A percentile compares a stretch with the other conserved stretches of the same genome.
These are phyloP conservation scores for Tolypocladium sp. DNA, from an alignment of 2,329 filamentous ascomycete species.

Conservation along the genomic window DNA sequence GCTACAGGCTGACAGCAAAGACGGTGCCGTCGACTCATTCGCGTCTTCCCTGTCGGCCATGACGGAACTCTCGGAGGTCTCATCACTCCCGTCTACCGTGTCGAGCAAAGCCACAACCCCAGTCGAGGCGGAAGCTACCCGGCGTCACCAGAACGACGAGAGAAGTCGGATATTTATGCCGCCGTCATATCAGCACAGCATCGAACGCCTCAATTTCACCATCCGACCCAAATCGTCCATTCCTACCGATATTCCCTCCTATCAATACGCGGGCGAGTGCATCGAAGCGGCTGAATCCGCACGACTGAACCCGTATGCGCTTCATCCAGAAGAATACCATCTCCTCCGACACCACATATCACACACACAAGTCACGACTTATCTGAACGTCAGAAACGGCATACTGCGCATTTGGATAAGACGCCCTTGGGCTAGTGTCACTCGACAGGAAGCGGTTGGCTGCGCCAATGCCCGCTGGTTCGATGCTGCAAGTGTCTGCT, in stretches of 20 bases:
- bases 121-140: constrained; percentile 29
- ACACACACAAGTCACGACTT: constrained; percentile 83
- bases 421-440: constrained; percentile 76
- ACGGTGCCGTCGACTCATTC: constrained; percentile 29
- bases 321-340: constrained; percentile 77
- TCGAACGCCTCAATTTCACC: constrained; percentile 37
- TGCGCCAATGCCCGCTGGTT: constrained; percentile 88
- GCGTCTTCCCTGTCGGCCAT: constrained; percentile 43
- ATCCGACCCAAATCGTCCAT: constrained; percentile 76
- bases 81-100: constrained; percentile 41
- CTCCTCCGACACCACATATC: constrained; percentile 76
- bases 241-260: constrained; percentile 60
- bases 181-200: constrained; percentile 17
- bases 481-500: constrained; percentile 76
- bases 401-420: constrained; percentile 84
- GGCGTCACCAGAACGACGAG: constrained; percentile 11
- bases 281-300: constrained; percentile 84
- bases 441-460: constrained; percentile 76
- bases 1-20: constrained; percentile 7
- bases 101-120: constrained; percentile 59
- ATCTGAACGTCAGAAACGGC: constrained; percentile 91
- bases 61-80: constrained; percentile 47
- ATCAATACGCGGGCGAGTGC: constrained; percentile 85
- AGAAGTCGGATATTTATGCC: constrained; percentile 8
- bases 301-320: constrained; percentile 76